phyloP scores from a whole-genome alignment of 2,329 filamentous ascomycete genomes.

The Phoma sp. region DNA sequence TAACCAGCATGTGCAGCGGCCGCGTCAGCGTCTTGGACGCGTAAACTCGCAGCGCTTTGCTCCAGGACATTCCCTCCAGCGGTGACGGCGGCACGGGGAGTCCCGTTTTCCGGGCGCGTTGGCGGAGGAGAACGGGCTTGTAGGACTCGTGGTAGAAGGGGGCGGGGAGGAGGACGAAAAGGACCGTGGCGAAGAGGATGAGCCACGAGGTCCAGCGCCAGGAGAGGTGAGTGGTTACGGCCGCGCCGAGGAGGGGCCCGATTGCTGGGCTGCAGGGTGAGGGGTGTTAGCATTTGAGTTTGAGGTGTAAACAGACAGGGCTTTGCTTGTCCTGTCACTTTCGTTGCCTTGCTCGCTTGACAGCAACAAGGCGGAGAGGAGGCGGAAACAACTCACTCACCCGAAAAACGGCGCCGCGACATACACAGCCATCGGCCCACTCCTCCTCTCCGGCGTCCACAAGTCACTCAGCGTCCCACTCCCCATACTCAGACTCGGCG shows the following conservation, averaged over 20 bases:
- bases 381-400: too few relatives aligned
- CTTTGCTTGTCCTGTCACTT: too few relatives aligned
- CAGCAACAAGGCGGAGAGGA: too few relatives aligned
- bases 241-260: neutral
- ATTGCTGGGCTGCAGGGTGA: too few relatives aligned
- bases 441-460: neutral
- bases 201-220: neutral
- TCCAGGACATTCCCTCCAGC: neutral
- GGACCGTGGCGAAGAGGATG: neutral
- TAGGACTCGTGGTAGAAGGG: neutral
- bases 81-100: neutral
- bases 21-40: neutral
- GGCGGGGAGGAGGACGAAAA: neutral
- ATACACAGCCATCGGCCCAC: neutral
- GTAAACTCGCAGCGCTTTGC: neutral
- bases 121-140: neutral
- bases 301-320: too few relatives aligned
- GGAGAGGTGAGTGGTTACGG: too few relatives aligned
- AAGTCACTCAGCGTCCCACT: neutral
- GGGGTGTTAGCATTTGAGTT: too few relatives aligned
- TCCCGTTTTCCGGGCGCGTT: neutral
- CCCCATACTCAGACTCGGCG: neutral
- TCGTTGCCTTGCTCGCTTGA: too few relatives aligned
- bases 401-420: neutral
- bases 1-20: neutral